Conservation (phyloP, 1,139 yeast species). For the Saccharomycopsis hybrid region DNA sequence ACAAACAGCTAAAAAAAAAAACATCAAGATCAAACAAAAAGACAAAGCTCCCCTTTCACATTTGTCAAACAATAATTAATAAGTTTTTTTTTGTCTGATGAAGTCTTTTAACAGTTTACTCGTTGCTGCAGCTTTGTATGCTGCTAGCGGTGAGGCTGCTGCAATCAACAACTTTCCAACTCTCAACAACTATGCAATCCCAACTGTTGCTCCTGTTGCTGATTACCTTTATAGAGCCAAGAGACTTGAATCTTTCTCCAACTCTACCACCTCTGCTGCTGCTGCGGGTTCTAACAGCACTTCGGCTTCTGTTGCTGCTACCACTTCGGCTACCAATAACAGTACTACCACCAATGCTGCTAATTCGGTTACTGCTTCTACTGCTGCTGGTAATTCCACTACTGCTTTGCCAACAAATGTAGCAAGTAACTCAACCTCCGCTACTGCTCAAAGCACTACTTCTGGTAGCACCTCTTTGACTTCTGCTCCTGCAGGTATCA, state of each 20-base stretch:
- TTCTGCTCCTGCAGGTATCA: neutral
- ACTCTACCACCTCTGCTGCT: slow-evolving; percentile 22
- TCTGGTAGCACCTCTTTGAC: neutral
- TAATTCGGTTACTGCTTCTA: neutral
- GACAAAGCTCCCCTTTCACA: too few relatives aligned
- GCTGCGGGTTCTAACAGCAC: neutral
- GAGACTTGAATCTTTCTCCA: slow-evolving; percentile 12
- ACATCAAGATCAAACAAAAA: too few relatives aligned
- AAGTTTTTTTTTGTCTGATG: too few relatives aligned
- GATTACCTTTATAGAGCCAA: neutral
- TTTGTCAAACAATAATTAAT: too few relatives aligned
- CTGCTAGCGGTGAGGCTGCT: slow-evolving; percentile 30
- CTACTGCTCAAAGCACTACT: slow-evolving; percentile 24
- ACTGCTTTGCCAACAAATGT: neutral
- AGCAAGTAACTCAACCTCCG: slow-evolving; percentile 25
- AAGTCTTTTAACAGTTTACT: too few relatives aligned
- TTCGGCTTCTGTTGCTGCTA: neutral
- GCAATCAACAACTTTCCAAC: slow-evolving; percentile 45
- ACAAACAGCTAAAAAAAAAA: too few relatives aligned
- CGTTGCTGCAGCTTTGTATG: slow-evolving; percentile 27
- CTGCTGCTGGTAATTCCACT: neutral
- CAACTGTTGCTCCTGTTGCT: slow-evolving; percentile 27
- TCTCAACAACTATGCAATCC: slow-evolving; percentile 37
- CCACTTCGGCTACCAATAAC: neutral
- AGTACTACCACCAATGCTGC: neutral